Evolutionary conservation across 257 asterid genomes (phyloP), one percentile per base, ranked within the genome.

Genomic region (Osmanthus fragrans): DNA sequence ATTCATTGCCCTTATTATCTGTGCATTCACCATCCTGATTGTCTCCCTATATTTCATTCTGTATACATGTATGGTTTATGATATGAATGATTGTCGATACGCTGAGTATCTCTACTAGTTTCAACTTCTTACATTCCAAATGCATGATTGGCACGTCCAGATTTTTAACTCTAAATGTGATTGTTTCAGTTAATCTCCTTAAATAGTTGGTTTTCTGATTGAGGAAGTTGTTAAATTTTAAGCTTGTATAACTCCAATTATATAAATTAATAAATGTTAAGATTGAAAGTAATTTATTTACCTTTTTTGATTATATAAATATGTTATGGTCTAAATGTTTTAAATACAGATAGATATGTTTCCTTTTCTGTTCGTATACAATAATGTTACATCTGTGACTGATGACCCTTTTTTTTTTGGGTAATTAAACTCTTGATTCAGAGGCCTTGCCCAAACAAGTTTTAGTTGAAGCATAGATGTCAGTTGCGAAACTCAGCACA

Each of bases 401-500:
- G 37, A n/a, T 78, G 68, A 49, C 47, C 51, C 9, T 0, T 36
- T 36, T 42, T 42, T 42, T 29, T 75, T 47, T 78, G 27, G 73
- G 70, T 29, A 51, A 56, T 19, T 70, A 36, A 45, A 69, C 37
- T 36, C 77, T 54, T 74, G 65, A 56, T 85, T 85, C 86, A 85
- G 87, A 85, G 51, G 45, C 67, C 37, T 63, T 79, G 78, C 68
- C 77, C 72, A 74, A 80, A 76, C 76, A 82, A 73, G 70, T 79
- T 68, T 78, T 79, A 33, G 72, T 78, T 83, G 86, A 83, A 80
- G 80, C 69, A 84, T 77, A 79, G 85, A 92, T 92, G 96, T 87
- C 92, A 77, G 91, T 88, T 90, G 88, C 90, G 77, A 89, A 87
- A 79, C 90, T 89, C 80, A 72, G 82, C 82, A 73, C 87, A 54